phyloP scores from a whole-genome alignment of 2,329 filamentous ascomycete species.

The Cytospora schulzeri region DNA sequence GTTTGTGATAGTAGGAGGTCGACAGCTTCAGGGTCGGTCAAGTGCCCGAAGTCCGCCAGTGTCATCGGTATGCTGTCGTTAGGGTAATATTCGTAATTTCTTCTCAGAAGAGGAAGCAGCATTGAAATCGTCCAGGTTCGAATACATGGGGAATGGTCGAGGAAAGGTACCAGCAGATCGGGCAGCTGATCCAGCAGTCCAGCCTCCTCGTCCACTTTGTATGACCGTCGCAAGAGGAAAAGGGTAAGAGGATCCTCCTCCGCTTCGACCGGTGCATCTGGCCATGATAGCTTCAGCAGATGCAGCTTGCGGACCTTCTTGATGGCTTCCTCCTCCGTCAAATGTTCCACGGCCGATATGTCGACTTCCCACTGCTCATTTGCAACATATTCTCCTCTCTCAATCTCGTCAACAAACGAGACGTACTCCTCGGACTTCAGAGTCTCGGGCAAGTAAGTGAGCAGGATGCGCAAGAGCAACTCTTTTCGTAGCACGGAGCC shows the following conservation, averaged over 20 bases:
- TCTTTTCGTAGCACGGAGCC: slow-evolving; percentile 62
- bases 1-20: slow-evolving; percentile 63
- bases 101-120: slow-evolving; percentile 67
- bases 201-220: slow-evolving; percentile 70
- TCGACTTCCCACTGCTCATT: slow-evolving; percentile 53
- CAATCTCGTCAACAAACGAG: slow-evolving; percentile 61
- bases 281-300: slow-evolving; percentile 58
- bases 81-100: slow-evolving; percentile 71
- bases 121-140: slow-evolving; percentile 70
- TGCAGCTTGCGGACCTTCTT: slow-evolving; percentile 65
- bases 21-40: slow-evolving; percentile 62
- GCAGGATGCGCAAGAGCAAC: slow-evolving; percentile 69
- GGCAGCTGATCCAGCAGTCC: slow-evolving; percentile 72
- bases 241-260: slow-evolving; percentile 58
- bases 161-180: slow-evolving; percentile 68
- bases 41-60: slow-evolving; percentile 63
- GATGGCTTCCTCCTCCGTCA: slow-evolving; percentile 66
- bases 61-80: slow-evolving; percentile 50
- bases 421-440: slow-evolving; percentile 64
- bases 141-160: slow-evolving; percentile 61
- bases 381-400: slow-evolving; percentile 47
- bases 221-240: slow-evolving; percentile 69
- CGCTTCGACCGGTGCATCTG: slow-evolving; percentile 49
- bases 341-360: slow-evolving; percentile 53
- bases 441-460: slow-evolving; percentile 77